Percentiles rank a stretch among this genome's conserved stretches.
These are phyloP conservation scores for Wickerhamomyces tratensis DNA, from an alignment of 805 yeast genomes.

Conservation along the genomic window DNA sequence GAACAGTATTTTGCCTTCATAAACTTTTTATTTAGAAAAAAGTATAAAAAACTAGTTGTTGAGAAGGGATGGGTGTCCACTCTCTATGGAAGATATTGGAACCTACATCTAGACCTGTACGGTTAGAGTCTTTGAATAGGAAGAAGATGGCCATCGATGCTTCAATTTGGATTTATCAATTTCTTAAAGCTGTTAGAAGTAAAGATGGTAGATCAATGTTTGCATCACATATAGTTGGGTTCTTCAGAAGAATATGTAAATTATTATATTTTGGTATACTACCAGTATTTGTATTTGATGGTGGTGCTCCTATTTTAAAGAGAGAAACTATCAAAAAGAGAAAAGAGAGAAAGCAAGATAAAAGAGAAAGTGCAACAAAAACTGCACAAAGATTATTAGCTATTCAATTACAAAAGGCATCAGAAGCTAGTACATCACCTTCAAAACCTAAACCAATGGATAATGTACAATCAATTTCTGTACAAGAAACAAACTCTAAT, in stretches of 20 bases:
- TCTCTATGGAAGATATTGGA: conserved; percentile 89
- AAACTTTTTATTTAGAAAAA: no score
- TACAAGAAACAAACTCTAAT: conserved; percentile 1
- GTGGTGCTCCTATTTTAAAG: conserved; percentile 85
- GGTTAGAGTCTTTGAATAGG: conserved; percentile 74
- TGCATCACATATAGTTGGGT: conserved; percentile 90
- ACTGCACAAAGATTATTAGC: conserved; percentile 81
- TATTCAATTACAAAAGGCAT: conserved; percentile 55
- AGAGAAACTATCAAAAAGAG: conserved; percentile 68
- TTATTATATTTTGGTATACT: conserved; percentile 74
- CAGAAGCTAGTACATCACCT: conserved; percentile 12
- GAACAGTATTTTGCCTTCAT: no score
- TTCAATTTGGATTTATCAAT: conserved; percentile 97
- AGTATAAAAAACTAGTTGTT: background rate
- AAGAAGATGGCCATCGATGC: conserved; percentile 91
- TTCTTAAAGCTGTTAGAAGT: conserved; percentile 89
- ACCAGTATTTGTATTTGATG: conserved; percentile 93
- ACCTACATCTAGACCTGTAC: conserved; percentile 84
- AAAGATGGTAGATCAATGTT: conserved; percentile 66
- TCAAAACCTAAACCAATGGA: conserved; percentile 20
- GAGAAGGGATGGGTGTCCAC: conserved; percentile 77
- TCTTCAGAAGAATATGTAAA: conserved; percentile 88
- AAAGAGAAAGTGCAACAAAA: conserved; percentile 54
- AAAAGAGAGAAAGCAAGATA: conserved; percentile 63
- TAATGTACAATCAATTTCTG: background rate